Evolutionary conservation across 257 asterid species (phyloP), one percentile per base, ranked within the genome.

Genomic region (Nicotiana noctiflora): DNA sequence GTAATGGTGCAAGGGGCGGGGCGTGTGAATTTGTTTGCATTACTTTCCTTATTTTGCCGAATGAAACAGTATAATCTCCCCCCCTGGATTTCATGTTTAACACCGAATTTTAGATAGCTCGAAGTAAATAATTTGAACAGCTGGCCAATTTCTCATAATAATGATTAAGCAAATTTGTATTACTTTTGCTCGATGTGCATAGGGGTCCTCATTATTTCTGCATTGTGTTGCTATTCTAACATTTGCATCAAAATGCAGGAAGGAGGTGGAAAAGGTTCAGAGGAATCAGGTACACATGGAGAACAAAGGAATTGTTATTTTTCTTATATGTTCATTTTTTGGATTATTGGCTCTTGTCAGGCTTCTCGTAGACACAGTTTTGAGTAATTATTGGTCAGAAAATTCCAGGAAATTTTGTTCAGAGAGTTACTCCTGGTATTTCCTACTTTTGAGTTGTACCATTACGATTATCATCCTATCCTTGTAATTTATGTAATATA

Each of bases 221-320:
- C 11, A 9, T 34, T 51, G 19, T 37, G 18, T 51, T 70, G 34
- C 37, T 4, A 14, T 5, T 49, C 80, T 52, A 31, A 65, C 34
- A 13, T 29, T 5, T 80, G 78, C 40, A 66, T 70, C 15, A 70
- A 67, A 66, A 37, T 89, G 93, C 94, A 95, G 98, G 75, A 83
- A 57, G 87, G 93, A 92, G 86, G 93, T 91, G 19, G 94, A 93
- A 76, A 86, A 32, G 80, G 90, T 93, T 62, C 75, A 81, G 83
- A 88, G 72, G 82, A 88, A 93, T 81, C 97, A 92, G 79, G 84
- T 86, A 70, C 94, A 93, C 85, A 79, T 92, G 90, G 99, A 95
- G 91, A 91, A 90, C 65, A 93, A 95, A 84, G 97, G 98, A 44
- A 86, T 92, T 55, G 80, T 90, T 67, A 88, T 93, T 46, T 92